Base-by-base conservation (phyloP, 768 basidiomycete genomes). In the Filobasidium floriforme region DNA sequence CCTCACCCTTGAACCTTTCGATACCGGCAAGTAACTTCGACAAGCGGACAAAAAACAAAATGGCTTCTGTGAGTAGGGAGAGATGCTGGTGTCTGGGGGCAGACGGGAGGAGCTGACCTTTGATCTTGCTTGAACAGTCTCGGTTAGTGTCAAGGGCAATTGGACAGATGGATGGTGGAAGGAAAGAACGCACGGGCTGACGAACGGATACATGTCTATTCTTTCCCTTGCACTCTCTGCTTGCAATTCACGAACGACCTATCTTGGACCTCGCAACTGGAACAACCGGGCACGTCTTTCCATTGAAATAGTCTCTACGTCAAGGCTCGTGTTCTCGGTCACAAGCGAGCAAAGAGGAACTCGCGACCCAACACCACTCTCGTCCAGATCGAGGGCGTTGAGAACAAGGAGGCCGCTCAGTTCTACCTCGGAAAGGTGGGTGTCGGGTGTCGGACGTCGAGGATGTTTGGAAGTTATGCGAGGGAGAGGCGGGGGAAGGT, bases 301-400 rank as follows among this genome's bases (percentile, higher is more conserved):
- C 9, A 4, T 37, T 37, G 18, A n/a, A 69, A 43, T 78, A 94
- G 93, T 85, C 86, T 96, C 76, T 94, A 96, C 85, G 80, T 81
- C 81, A 98, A 96, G 84, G 96, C 91, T 80, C 92, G 96, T 76
- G 87, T 99, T 78, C 84, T 97, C 75, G 92, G 93, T 71, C 90
- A 94, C 89, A 97, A 97, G 84, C 90, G 96, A 71, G 92, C 90
- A 69, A 98, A 98, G 84, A 88, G 92, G 78, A 97, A 98, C 85
- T 84, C 89, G 66, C 85, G 88, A 77, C 92, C 92, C 77, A 94
- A 94, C 84, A 96, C 92, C 69, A 90, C 91, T 63, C 87, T 99
- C 74, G 81, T 99, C 76, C 92, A 94, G 82, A 90, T 99, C 78
- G 96, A 99, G 83, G 94, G 94, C 77, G 92, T 97, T 65, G 85